These are phyloP conservation scores for Annona cherimola DNA, from an alignment of 164 flowering plant genomes.

Conservation along the genomic window DNA sequence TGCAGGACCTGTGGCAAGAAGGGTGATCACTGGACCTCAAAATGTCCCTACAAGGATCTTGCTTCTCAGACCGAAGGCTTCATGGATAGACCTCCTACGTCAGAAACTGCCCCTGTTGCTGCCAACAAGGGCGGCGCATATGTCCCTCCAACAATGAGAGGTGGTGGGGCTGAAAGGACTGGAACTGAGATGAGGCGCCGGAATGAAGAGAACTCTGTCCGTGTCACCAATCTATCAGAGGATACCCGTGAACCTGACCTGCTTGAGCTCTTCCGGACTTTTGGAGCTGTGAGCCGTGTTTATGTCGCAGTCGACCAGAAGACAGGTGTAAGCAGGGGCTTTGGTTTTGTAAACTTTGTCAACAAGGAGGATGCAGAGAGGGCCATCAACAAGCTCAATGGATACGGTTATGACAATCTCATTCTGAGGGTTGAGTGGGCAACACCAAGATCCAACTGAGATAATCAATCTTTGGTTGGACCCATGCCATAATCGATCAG, in stretches of 20 bases:
- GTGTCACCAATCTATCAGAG: slow-evolving; percentile 54
- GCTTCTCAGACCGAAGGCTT: slow-evolving; percentile 40
- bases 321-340: slow-evolving; percentile 50
- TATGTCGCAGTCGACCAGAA: slow-evolving; percentile 51
- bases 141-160: slow-evolving; percentile 50
- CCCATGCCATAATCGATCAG: background rate
- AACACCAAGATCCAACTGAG: slow-evolving; percentile 48
- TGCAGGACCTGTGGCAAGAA: slow-evolving; percentile 82
- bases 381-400: slow-evolving; percentile 64
- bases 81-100: slow-evolving; percentile 39
- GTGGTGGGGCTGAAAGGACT: slow-evolving; percentile 26
- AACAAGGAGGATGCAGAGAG: slow-evolving; percentile 57
- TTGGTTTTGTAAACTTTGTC: slow-evolving; percentile 52
- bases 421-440: slow-evolving; percentile 74
- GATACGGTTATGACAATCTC: slow-evolving; percentile 74
- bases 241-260: slow-evolving; percentile 58
- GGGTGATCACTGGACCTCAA: slow-evolving; percentile 85
- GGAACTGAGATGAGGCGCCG: slow-evolving; percentile 47
- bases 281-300: slow-evolving; percentile 44
- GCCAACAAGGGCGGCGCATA: slow-evolving; percentile 42
- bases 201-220: slow-evolving; percentile 53
- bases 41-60: slow-evolving; percentile 76
- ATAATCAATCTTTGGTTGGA: slow-evolving; percentile 6
- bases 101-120: slow-evolving; percentile 26
- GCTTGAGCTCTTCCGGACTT: slow-evolving; percentile 50